Percentiles rank a stretch among this genome's conserved stretches.
These are phyloP conservation scores for Pascua guehoae DNA, from an alignment of 1,284 basidiomycete species.

Conservation along the genomic window DNA sequence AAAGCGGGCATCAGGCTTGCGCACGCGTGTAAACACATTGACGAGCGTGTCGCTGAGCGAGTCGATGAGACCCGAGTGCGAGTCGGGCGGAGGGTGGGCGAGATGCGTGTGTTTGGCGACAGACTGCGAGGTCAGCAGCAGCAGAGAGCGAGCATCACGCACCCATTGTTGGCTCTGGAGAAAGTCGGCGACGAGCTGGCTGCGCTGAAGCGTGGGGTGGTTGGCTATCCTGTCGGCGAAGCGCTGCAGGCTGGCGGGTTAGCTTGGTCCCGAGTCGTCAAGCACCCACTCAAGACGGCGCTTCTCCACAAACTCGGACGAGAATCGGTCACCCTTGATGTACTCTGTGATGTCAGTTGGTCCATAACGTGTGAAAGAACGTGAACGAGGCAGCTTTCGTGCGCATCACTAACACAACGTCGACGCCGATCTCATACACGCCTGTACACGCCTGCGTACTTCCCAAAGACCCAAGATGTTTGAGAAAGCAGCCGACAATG, in stretches of 20 bases:
- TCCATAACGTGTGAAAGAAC: not conserved
- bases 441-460: too few species aligned
- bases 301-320: conserved; percentile 91
- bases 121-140: conserved; percentile 56
- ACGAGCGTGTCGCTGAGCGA: conserved; percentile 92
- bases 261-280: not conserved
- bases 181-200: conserved; percentile 83
- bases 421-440: not conserved
- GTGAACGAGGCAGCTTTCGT: too few species aligned
- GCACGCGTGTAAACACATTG: conserved; percentile 83
- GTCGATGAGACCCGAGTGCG: conserved; percentile 77
- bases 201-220: conserved; percentile 92
- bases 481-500: too few species aligned
- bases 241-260: conserved; percentile 68
- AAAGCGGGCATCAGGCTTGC: conserved; percentile 95
- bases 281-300: conserved; percentile 75
- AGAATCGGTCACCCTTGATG: conserved; percentile 94
- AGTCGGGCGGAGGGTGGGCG: conserved; percentile 80
- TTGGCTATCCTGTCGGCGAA: conserved; percentile 86
- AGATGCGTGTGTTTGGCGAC: conserved; percentile 94
- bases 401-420: too few species aligned
- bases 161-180: conserved; percentile 98
- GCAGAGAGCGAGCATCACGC: conserved; percentile 27
- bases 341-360: conserved; percentile 62
- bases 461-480: too few species aligned